Conservation (phyloP, 2,329 filamentous ascomycete genomes). For the Verruconis gallopava region DNA sequence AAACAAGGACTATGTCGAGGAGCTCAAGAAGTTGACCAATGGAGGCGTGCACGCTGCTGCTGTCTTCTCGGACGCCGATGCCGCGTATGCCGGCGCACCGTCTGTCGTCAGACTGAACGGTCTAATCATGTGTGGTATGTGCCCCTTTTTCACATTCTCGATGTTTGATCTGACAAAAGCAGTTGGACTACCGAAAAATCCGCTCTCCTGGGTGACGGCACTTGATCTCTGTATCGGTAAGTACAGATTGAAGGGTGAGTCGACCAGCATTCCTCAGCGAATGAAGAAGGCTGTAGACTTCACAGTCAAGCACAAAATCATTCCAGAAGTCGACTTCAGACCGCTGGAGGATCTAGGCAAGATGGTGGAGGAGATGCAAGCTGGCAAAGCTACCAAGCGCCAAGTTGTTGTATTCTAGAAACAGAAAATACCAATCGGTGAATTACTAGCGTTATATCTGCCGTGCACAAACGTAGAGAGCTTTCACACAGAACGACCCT, state of each 20-base stretch:
- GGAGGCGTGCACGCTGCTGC: conserved; percentile 31
- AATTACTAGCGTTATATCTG: too few relatives aligned
- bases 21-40: conserved; percentile 30
- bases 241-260: conserved; percentile 31
- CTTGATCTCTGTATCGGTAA: conserved; percentile 29
- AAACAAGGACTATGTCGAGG: conserved; percentile 24
- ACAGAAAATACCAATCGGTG: too few relatives aligned
- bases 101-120: conserved; percentile 26
- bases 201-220: conserved; percentile 22
- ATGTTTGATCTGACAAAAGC: too few relatives aligned
- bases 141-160: too few relatives aligned
- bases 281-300: conserved; percentile 33
- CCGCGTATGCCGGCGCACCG: conserved; percentile 26
- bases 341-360: conserved; percentile 26
- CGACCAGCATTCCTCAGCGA: conserved; percentile 29
- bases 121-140: conserved; percentile 22
- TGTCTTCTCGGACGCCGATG: conserved; percentile 27
- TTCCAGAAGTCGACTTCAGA: conserved; percentile 27
- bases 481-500: too few relatives aligned
- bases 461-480: too few relatives aligned
- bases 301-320: conserved; percentile 29
- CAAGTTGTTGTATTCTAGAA: conserved; percentile 27
- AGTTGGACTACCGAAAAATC: conserved; percentile 28
- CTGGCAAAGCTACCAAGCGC: conserved; percentile 24
- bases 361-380: conserved; percentile 28